Percentiles rank a stretch among this genome's conserved stretches.
phyloP scores from a whole-genome alignment of 2,329 filamentous ascomycete genomes.

The Aspergillus candidus region DNA sequence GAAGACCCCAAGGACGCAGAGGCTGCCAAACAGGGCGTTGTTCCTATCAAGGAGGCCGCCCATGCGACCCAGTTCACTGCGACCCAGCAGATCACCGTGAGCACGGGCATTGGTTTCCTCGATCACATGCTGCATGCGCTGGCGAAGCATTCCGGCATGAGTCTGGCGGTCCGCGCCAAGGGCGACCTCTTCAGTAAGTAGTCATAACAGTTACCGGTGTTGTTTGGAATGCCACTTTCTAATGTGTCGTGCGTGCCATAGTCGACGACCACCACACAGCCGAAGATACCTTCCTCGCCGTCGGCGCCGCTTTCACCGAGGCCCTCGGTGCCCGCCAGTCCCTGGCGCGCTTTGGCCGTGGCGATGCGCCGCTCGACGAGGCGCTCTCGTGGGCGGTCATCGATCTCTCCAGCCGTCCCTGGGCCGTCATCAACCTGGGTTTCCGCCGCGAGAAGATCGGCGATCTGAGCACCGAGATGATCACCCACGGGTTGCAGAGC shows the following conservation, averaged over 20 bases:
- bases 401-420: constrained; percentile 89
- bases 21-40: constrained; percentile 43
- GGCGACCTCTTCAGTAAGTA: constrained; percentile 83
- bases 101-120: constrained; percentile 93
- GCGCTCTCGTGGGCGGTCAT: constrained; percentile 89
- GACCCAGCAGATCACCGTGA: constrained; percentile 77
- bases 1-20: constrained; percentile 49
- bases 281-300: constrained; percentile 88
- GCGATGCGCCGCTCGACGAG: constrained; percentile 91
- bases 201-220: too few species aligned
- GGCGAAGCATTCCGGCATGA: constrained; percentile 94
- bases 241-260: constrained; percentile 27
- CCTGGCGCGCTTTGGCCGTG: constrained; percentile 82
- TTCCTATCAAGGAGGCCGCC: constrained; percentile 43
- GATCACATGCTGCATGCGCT: constrained; percentile 98
- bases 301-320: constrained; percentile 75
- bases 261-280: constrained; percentile 98
- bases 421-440: constrained; percentile 73
- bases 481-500: constrained; percentile 89
- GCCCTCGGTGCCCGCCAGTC: constrained; percentile 74
- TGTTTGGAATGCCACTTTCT: too few species aligned
- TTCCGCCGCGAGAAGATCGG: constrained; percentile 89
- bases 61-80: constrained; percentile 82
- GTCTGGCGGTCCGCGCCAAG: constrained; percentile 70
- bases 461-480: constrained; percentile 90